These are phyloP conservation scores for Ramaria sp. DNA, from an alignment of 768 basidiomycete species.

Conservation along the genomic window DNA sequence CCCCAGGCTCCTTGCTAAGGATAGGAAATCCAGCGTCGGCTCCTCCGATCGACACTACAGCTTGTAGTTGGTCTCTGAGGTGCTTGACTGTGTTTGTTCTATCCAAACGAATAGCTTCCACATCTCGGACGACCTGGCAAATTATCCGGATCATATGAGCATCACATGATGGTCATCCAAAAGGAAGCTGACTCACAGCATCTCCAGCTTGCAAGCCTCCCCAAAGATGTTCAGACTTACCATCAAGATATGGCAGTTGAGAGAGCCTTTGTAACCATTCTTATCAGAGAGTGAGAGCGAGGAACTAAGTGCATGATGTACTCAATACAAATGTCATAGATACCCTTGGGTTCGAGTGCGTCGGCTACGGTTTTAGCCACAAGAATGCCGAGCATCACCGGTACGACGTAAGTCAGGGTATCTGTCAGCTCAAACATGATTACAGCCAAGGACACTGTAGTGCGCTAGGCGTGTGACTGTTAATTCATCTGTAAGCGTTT, in stretches of 20 bases:
- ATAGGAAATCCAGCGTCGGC: constrained; percentile 86
- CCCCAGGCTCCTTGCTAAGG: constrained; percentile 41
- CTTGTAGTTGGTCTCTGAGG: constrained; percentile 59
- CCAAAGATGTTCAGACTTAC: constrained; percentile 87
- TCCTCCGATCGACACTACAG: constrained; percentile 44
- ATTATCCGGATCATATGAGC: constrained; percentile 1
- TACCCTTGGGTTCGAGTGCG: constrained; percentile 82
- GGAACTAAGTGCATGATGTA: constrained; percentile 18
- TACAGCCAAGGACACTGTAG: constrained; percentile 88
- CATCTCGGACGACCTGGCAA: constrained; percentile 52
- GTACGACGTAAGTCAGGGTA: constrained; percentile 84
- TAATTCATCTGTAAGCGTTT: constrained; percentile 1
- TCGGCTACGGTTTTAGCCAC: constrained; percentile 89
- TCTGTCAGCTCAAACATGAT: constrained; percentile 95
- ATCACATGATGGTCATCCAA: background rate
- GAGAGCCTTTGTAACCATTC: constrained; percentile 38
- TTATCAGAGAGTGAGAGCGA: background rate
- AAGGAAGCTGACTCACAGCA: constrained; percentile 42
- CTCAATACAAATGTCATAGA: constrained; percentile 95
- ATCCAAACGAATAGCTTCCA: constrained; percentile 64
- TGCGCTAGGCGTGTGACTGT: constrained; percentile 36
- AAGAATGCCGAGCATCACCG: constrained; percentile 80
- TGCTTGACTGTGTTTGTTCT: constrained; percentile 65
- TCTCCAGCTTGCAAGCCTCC: constrained; percentile 64
- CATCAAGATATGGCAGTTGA: constrained; percentile 86